A percentile compares a stretch with the other conserved stretches of the same genome.
phyloP scores from a whole-genome alignment of 2,329 filamentous ascomycete species.

The Teratosphaeria destructans region DNA sequence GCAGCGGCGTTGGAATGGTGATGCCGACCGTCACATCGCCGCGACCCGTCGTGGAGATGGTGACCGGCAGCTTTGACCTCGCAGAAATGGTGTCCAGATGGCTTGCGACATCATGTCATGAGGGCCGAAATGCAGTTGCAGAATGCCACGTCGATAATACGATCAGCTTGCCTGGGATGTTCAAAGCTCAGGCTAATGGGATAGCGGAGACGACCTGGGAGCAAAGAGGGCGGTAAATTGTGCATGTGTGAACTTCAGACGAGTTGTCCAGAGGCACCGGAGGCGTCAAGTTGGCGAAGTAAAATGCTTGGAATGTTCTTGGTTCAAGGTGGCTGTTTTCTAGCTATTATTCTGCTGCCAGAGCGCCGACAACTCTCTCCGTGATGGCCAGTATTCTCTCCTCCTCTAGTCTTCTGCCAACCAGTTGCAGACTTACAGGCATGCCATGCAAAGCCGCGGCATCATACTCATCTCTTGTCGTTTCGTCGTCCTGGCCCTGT shows the following conservation, averaged over 20 bases:
- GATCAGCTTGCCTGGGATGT: slow-evolving; percentile 6
- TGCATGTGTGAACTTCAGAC: background rate
- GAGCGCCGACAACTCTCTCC: slow-evolving; percentile 3
- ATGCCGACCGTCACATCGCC: background rate
- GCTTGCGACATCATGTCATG: background rate
- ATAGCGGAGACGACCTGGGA: background rate
- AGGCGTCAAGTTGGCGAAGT: too few species aligned
- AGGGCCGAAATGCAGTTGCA: background rate
- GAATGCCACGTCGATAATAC: background rate
- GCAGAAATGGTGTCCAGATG: background rate
- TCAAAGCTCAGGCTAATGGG: background rate
- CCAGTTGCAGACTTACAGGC: slow-evolving; percentile 28
- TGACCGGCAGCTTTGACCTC: background rate
- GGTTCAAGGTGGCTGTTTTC: too few species aligned
- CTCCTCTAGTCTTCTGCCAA: slow-evolving; percentile 24
- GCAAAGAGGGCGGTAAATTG: background rate
- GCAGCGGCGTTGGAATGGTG: background rate
- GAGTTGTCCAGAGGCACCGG: background rate
- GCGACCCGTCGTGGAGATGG: background rate
- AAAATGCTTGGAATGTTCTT: too few species aligned
- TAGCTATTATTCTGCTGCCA: background rate
- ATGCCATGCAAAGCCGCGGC: slow-evolving; percentile 31
- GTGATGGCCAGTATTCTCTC: slow-evolving; percentile 26
- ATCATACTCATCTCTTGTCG: slow-evolving; percentile 26
- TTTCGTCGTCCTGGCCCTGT: slow-evolving; percentile 30